These are phyloP conservation scores for Juglanconis juglandina DNA, from an alignment of 2,329 filamentous ascomycete genomes.

Conservation along the genomic window DNA sequence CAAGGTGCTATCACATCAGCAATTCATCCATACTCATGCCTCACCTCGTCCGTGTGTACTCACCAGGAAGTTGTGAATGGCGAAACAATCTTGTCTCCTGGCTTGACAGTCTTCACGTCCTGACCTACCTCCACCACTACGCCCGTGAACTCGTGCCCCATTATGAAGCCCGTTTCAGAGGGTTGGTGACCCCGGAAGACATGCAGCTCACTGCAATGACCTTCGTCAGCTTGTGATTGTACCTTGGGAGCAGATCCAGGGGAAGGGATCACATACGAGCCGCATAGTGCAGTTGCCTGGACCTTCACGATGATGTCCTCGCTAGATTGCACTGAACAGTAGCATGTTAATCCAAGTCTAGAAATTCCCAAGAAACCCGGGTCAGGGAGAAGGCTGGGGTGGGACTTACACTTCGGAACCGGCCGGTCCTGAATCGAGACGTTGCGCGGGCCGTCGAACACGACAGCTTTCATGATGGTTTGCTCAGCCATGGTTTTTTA, in stretches of 20 bases:
- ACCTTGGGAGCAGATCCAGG: slow-evolving; percentile 1
- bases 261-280: slow-evolving; percentile 60
- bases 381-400: slow-evolving; percentile 17
- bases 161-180: slow-evolving; percentile 59
- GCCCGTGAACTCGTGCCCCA: slow-evolving; percentile 88
- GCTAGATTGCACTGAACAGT: slow-evolving; percentile 55
- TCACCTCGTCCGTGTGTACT: slow-evolving; percentile 22
- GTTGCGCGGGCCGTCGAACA: slow-evolving; percentile 76
- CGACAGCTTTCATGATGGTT: slow-evolving; percentile 81
- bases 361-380: background rate
- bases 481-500: slow-evolving; percentile 28
- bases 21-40: background rate
- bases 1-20: background rate
- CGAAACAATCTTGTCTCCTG: slow-evolving; percentile 76
- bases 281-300: slow-evolving; percentile 78
- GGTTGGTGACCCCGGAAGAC: slow-evolving; percentile 79
- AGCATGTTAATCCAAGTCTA: slow-evolving; percentile 16
- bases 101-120: slow-evolving; percentile 63
- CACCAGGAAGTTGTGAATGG: slow-evolving; percentile 82
- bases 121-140: slow-evolving; percentile 65
- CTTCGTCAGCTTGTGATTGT: background rate
- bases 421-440: slow-evolving; percentile 77
- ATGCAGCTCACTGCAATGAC: slow-evolving; percentile 67
- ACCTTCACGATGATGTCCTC: slow-evolving; percentile 82
- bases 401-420: slow-evolving; percentile 59